Conservation (phyloP, 345 rosid genomes). For the Jatropha curcas region DNA sequence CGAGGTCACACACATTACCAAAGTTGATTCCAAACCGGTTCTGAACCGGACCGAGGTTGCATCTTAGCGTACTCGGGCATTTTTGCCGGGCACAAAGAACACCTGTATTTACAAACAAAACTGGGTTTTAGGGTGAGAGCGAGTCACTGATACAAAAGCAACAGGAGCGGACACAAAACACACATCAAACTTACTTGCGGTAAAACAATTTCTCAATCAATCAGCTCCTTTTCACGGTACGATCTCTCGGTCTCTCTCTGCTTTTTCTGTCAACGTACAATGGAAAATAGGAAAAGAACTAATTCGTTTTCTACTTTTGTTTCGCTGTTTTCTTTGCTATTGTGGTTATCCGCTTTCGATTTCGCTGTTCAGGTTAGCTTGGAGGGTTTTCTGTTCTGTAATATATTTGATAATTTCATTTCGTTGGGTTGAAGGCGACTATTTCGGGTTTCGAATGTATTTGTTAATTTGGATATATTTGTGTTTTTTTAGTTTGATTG, state of each 20-base stretch:
- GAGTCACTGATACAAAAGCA: too few species aligned
- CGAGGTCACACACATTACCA: too few species aligned
- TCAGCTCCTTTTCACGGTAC: neutral
- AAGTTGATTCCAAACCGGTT: too few species aligned
- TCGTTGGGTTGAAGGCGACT: neutral
- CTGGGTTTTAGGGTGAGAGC: too few species aligned
- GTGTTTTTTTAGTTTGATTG: too few species aligned
- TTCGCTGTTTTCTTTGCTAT: neutral
- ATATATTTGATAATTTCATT: neutral
- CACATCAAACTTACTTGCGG: neutral
- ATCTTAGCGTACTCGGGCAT: too few species aligned
- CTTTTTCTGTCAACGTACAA: neutral
- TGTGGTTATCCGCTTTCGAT: neutral
- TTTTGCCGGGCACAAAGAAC: too few species aligned
- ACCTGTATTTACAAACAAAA: too few species aligned
- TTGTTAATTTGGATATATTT: neutral
- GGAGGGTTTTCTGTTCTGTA: neutral
- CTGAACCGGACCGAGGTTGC: too few species aligned
- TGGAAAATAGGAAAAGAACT: too few species aligned
- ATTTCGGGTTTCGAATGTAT: constrained; percentile 11
- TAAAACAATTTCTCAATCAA: neutral
- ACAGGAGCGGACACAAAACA: too few species aligned
- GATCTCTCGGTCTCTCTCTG: neutral
- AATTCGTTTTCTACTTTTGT: neutral
- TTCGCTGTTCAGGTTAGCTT: neutral